Conservation (phyloP, 805 yeast species). For the Kodamaea leandrae region DNA sequence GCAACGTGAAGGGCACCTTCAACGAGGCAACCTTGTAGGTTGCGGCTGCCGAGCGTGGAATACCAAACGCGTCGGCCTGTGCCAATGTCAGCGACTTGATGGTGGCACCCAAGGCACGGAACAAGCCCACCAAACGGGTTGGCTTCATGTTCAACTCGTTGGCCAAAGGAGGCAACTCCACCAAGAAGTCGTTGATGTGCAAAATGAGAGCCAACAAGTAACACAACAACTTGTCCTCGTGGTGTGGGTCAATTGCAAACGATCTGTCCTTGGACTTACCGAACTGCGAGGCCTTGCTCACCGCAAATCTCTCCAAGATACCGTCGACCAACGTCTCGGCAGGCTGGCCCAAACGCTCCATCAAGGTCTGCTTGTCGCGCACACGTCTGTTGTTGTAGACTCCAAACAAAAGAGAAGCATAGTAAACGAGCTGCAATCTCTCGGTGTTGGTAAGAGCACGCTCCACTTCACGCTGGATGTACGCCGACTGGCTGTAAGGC, state of each 20-base stretch:
- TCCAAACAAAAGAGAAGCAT: constrained; percentile 76
- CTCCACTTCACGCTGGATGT: constrained; percentile 48
- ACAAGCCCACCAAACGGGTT: constrained; percentile 61
- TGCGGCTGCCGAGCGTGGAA: constrained; percentile 57
- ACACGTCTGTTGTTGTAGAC: constrained; percentile 71
- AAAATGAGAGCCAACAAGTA: constrained; percentile 68
- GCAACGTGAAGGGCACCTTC: constrained; percentile 85
- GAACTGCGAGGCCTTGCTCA: constrained; percentile 56
- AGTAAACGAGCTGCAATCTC: constrained; percentile 70
- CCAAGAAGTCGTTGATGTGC: constrained; percentile 71
- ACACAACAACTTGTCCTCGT: constrained; percentile 83
- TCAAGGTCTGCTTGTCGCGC: constrained; percentile 54
- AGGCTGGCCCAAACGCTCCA: constrained; percentile 64
- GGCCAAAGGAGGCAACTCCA: constrained; percentile 79
- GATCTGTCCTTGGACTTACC: constrained; percentile 76
- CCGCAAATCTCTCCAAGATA: constrained; percentile 68
- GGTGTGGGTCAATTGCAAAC: constrained; percentile 81
- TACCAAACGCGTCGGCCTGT: constrained; percentile 72
- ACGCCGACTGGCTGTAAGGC: constrained; percentile 61
- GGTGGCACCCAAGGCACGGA: constrained; percentile 78
- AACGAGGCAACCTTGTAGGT: constrained; percentile 77
- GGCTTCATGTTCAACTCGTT: constrained; percentile 82
- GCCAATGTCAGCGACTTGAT: constrained; percentile 68
- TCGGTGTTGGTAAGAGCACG: constrained; percentile 43
- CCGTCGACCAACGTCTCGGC: constrained; percentile 73